A percentile compares a stretch with the other conserved stretches of the same genome.
These are phyloP conservation scores for Alternaria arborescens DNA, from an alignment of 2,329 filamentous ascomycete genomes.

Conservation along the genomic window DNA sequence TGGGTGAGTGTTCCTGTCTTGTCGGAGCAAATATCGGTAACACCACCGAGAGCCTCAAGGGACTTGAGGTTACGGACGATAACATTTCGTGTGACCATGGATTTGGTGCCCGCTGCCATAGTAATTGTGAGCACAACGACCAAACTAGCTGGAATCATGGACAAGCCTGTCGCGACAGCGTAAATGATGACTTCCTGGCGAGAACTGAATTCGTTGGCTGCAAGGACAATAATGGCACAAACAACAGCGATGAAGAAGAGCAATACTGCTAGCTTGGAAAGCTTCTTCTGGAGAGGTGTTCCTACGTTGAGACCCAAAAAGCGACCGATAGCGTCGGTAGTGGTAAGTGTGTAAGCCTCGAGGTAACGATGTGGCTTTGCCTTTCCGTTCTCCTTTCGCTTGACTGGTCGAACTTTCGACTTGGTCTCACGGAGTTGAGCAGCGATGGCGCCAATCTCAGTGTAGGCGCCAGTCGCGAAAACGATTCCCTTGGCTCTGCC, in stretches of 20 bases:
- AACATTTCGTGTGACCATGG: constrained; percentile 47
- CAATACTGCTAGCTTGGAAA: constrained; percentile 45
- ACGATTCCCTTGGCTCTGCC: constrained; percentile 74
- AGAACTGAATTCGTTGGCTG: constrained; percentile 49
- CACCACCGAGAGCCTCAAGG: constrained; percentile 47
- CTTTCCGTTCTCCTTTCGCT: constrained; percentile 49
- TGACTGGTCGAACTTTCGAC: constrained; percentile 49
- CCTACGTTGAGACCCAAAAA: constrained; percentile 54
- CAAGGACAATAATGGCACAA: constrained; percentile 53
- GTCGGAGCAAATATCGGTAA: constrained; percentile 60
- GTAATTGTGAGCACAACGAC: constrained; percentile 53
- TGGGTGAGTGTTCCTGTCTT: constrained; percentile 58
- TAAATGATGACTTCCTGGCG: constrained; percentile 53
- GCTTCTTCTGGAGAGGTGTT: constrained; percentile 50
- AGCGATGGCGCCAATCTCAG: constrained; percentile 78
- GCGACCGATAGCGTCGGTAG: constrained; percentile 48
- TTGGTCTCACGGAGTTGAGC: constrained; percentile 67
- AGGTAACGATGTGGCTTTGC: constrained; percentile 52
- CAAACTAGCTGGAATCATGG: constrained; percentile 51
- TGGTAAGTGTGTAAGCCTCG: constrained; percentile 63
- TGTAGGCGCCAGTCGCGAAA: constrained; percentile 73
- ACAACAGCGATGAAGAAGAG: constrained; percentile 51
- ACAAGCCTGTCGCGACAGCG: constrained; percentile 50
- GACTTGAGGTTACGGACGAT: constrained; percentile 49
- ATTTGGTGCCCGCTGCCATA: constrained; percentile 51